A percentile compares a stretch with the other conserved stretches of the same genome.
Conservation (phyloP, 352 stramenopile genomes). For the Phytophthora kernoviae region DNA sequence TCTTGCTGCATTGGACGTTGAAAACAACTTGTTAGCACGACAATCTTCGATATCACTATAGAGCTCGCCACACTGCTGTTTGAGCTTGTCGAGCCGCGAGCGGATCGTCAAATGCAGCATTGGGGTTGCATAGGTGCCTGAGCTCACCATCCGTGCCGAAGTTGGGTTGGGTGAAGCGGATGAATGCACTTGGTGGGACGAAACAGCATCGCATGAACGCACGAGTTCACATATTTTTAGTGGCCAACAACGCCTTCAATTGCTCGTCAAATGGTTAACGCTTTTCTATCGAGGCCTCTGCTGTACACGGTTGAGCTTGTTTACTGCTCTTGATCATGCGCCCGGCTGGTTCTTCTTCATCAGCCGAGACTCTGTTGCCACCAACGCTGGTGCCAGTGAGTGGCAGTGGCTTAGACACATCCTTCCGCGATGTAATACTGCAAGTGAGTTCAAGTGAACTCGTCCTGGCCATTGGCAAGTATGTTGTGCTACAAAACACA, state of each 20-base stretch:
- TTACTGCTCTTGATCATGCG: conserved; percentile 11
- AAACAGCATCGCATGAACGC: neutral
- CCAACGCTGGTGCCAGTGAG: conserved; percentile 42
- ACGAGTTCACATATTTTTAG: conserved; percentile 26
- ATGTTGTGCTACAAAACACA: conserved; percentile 69
- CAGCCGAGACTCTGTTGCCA: conserved; percentile 3
- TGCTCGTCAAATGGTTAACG: conserved; percentile 3
- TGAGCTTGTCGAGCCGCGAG: conserved; percentile 18
- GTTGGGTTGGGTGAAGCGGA: neutral
- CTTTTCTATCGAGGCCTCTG: neutral
- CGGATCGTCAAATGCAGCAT: conserved; percentile 22
- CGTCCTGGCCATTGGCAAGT: conserved; percentile 66
- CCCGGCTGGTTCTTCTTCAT: neutral
- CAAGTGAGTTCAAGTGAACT: conserved; percentile 66
- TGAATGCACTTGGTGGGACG: conserved; percentile 6
- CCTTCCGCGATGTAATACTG: conserved; percentile 58
- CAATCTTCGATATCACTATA: conserved; percentile 3
- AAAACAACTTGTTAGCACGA: neutral
- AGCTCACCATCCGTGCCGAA: conserved; percentile 2
- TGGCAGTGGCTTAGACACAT: conserved; percentile 56
- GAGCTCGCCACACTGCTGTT: conserved; percentile 16
- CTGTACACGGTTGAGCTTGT: neutral
- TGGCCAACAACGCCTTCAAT: conserved; percentile 2
- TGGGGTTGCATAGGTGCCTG: neutral
- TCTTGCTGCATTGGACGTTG: neutral